Evolutionary conservation across 139 green algal genomes (phyloP).

Genomic region (Dunaliella primolecta): DNA sequence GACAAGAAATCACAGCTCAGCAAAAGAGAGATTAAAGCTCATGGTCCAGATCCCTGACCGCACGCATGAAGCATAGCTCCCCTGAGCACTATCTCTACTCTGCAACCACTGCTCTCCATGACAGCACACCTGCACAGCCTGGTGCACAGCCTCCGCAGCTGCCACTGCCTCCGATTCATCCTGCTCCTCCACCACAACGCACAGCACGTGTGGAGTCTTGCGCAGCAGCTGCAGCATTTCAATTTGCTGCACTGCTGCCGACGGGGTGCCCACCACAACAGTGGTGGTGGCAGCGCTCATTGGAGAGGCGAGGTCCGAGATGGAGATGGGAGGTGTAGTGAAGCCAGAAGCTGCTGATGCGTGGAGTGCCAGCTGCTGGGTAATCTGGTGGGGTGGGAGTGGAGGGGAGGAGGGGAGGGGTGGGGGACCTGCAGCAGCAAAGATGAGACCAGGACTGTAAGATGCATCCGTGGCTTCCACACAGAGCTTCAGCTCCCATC

Average conservation of each 20-base stretch:
- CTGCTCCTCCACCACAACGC: slow-evolving; percentile 11
- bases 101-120: slow-evolving; percentile 9
- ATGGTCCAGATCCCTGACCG: slow-evolving; percentile 24
- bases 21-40: slow-evolving; percentile 46
- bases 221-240: neutral
- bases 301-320: neutral
- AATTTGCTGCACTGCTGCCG: neutral
- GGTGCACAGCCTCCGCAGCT: neutral
- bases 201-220: neutral
- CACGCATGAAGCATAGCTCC: slow-evolving; percentile 40
- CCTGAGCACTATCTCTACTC: slow-evolving; percentile 46
- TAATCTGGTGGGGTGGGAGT: neutral
- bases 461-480: too few species aligned
- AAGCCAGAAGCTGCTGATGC: neutral
- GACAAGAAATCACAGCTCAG: slow-evolving; percentile 65
- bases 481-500: too few species aligned
- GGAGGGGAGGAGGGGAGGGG: neutral
- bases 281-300: neutral
- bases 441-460: too few species aligned
- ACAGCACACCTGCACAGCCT: neutral
- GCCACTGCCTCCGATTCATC: neutral
- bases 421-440: neutral
- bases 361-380: neutral
- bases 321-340: neutral
- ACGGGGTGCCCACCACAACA: neutral